Evolutionary conservation across 352 stramenopile species (phyloP).

Genomic region (Pythium brachiatum): DNA sequence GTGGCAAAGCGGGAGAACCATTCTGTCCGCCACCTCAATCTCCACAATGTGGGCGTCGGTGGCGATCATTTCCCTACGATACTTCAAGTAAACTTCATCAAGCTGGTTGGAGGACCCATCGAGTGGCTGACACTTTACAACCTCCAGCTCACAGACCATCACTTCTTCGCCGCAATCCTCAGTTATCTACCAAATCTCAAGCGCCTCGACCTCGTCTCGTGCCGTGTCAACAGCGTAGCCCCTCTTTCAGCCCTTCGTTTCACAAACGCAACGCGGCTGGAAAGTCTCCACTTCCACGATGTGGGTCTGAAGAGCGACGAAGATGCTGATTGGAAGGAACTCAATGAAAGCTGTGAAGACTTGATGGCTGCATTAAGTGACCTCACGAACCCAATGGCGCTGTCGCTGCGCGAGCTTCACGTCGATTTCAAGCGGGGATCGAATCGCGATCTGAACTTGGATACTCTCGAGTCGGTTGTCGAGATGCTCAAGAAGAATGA

Average conservation of each 20-base stretch:
- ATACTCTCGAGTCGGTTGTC: neutral
- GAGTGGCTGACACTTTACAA: neutral
- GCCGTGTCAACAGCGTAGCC: neutral
- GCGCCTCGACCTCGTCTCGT: neutral
- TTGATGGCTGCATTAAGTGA: neutral
- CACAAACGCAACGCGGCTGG: neutral
- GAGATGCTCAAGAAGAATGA: neutral
- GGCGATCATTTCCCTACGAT: neutral
- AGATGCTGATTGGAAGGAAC: neutral
- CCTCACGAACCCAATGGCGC: neutral
- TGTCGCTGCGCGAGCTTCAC: neutral
- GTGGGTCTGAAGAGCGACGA: neutral
- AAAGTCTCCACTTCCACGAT: neutral
- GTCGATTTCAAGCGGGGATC: neutral
- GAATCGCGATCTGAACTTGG: neutral
- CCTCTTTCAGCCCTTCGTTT: too few relatives aligned
- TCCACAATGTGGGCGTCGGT: neutral
- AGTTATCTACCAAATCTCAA: neutral
- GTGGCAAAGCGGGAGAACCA: neutral
- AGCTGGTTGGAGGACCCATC: neutral
- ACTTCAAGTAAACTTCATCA: neutral
- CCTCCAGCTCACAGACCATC: neutral
- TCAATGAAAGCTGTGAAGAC: neutral
- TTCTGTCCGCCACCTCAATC: neutral
- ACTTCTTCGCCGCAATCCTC: neutral